Conservation (phyloP, 768 basidiomycete genomes). For the Kwoniella pini region DNA sequence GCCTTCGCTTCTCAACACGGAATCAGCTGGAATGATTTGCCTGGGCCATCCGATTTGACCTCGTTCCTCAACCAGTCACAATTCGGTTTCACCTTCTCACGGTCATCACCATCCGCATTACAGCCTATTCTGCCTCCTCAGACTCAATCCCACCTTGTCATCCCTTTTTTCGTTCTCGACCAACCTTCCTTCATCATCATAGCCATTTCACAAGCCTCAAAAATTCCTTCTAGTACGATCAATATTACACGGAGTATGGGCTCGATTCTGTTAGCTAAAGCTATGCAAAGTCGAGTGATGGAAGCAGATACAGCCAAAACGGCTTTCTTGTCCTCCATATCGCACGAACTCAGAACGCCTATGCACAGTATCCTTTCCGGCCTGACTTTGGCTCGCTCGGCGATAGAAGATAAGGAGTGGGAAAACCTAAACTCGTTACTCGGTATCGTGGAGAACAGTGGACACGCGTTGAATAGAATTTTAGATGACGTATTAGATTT, state of each 20-base stretch:
- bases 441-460: conserved; percentile 28
- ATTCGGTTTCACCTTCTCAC: neutral
- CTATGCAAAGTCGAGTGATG: conserved; percentile 24
- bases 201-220: conserved; percentile 5
- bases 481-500: conserved; percentile 42
- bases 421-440: conserved; percentile 11
- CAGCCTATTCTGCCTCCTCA: conserved; percentile 22
- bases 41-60: neutral
- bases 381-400: conserved; percentile 32
- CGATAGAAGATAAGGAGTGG: conserved; percentile 12
- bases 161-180: conserved; percentile 28
- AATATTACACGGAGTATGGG: conserved; percentile 27
- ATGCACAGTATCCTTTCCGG: conserved; percentile 43
- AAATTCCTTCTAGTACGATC: neutral
- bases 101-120: conserved; percentile 22
- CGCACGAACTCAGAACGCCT: conserved; percentile 47
- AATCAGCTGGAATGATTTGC: neutral
- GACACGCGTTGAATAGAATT: conserved; percentile 31
- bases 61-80: conserved; percentile 1
- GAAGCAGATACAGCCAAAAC: conserved; percentile 42
- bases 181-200: conserved; percentile 35
- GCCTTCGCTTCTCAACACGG: neutral
- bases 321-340: conserved; percentile 42
- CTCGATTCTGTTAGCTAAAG: conserved; percentile 29
- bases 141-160: conserved; percentile 21